phyloP scores from a whole-genome alignment of 1,284 basidiomycete species.

The Ganoderma resinaceum region DNA sequence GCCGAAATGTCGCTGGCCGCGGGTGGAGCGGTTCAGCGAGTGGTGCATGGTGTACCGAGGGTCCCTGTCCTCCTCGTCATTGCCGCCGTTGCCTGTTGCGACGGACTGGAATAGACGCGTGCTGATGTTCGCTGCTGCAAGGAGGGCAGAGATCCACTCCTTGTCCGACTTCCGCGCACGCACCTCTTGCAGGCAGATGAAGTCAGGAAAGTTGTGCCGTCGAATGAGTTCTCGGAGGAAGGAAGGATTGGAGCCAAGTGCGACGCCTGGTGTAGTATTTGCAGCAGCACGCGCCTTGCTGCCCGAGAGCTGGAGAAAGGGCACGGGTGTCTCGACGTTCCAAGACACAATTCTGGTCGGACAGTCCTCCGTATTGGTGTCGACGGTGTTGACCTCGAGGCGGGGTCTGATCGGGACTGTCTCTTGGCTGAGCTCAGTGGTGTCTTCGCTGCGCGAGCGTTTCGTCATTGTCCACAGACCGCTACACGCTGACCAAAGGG shows the following conservation, averaged over 20 bases:
- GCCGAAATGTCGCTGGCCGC: slow-evolving; percentile 37
- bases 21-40: slow-evolving; percentile 33
- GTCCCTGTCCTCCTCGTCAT: slow-evolving; percentile 10
- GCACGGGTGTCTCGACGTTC: slow-evolving; percentile 37
- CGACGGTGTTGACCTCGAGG: background rate
- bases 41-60: slow-evolving; percentile 35
- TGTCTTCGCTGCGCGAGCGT: slow-evolving; percentile 18
- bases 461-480: slow-evolving; percentile 25
- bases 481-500: background rate
- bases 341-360: slow-evolving; percentile 33
- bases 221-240: slow-evolving; percentile 34
- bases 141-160: slow-evolving; percentile 36
- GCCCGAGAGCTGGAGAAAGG: slow-evolving; percentile 33
- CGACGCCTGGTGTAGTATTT: slow-evolving; percentile 10
- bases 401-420: slow-evolving; percentile 7
- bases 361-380: background rate
- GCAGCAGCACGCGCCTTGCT: slow-evolving; percentile 31
- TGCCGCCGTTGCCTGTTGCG: background rate
- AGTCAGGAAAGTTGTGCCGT: slow-evolving; percentile 35
- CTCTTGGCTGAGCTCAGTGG: background rate
- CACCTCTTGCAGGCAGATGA: slow-evolving; percentile 38
- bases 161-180: slow-evolving; percentile 37
- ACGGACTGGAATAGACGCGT: background rate
- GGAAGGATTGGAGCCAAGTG: slow-evolving; percentile 25
- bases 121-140: slow-evolving; percentile 27